Evolutionary conservation across 1,284 basidiomycete genomes (phyloP).

Genomic region (Ceratobasidium sp.): DNA sequence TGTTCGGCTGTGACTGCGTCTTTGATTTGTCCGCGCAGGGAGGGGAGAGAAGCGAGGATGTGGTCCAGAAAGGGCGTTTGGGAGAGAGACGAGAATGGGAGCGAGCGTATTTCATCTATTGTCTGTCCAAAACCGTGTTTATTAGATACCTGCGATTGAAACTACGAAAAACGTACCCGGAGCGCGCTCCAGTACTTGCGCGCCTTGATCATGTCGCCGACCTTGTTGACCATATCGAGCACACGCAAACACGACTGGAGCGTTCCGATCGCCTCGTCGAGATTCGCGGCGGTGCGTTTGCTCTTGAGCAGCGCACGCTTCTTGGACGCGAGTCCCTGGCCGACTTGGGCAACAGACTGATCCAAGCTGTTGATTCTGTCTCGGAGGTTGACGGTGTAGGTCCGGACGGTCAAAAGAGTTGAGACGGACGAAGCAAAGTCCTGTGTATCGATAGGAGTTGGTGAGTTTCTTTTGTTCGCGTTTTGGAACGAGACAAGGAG

Average conservation of each 20-base stretch:
- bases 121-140: constrained; percentile 57
- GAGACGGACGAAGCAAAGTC: constrained; percentile 97
- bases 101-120: constrained; percentile 89
- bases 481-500: not conserved
- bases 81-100: constrained; percentile 87
- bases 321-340: constrained; percentile 86
- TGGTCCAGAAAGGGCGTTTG: constrained; percentile 94
- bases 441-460: constrained; percentile 46
- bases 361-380: constrained; percentile 78
- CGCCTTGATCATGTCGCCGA: constrained; percentile 89
- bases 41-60: constrained; percentile 89
- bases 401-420: constrained; percentile 92
- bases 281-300: constrained; percentile 88
- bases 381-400: constrained; percentile 80
- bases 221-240: constrained; percentile 92
- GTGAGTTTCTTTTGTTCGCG: not conserved
- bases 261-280: constrained; percentile 96
- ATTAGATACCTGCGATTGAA: too few species aligned
- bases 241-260: constrained; percentile 91
- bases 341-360: constrained; percentile 75
- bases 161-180: constrained; percentile 68
- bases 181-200: constrained; percentile 97
- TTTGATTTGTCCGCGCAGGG: constrained; percentile 86
- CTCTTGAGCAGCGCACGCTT: constrained; percentile 87
- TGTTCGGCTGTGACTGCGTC: constrained; percentile 92